These are phyloP conservation scores for Scedosporium dehoogii DNA, from an alignment of 2,329 filamentous ascomycete species.

Conservation along the genomic window DNA sequence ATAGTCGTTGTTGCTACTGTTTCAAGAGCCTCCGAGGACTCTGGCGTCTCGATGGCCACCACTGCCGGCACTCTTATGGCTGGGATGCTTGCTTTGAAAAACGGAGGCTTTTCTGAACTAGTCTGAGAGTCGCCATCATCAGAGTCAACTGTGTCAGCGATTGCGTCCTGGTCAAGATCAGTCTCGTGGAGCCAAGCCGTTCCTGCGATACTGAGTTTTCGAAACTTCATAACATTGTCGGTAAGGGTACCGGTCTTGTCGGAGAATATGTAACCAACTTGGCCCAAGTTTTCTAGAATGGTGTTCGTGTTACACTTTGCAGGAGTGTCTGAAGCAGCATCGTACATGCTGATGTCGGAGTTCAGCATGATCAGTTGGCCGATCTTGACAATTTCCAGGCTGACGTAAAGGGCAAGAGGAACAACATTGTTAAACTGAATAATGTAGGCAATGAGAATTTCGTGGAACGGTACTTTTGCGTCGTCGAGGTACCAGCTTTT, in stretches of 20 bases:
- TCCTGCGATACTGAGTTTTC: slow-evolving; percentile 82
- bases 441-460: slow-evolving; percentile 80
- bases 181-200: slow-evolving; percentile 80
- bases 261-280: slow-evolving; percentile 83
- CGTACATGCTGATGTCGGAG: slow-evolving; percentile 81
- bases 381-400: slow-evolving; percentile 77
- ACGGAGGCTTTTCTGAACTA: slow-evolving; percentile 9
- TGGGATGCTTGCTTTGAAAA: slow-evolving; percentile 9
- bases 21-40: slow-evolving; percentile 4
- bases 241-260: slow-evolving; percentile 94
- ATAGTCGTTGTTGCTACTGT: background rate
- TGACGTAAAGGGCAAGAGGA: slow-evolving; percentile 83
- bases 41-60: background rate
- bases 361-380: slow-evolving; percentile 70
- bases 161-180: slow-evolving; percentile 42
- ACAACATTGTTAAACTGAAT: slow-evolving; percentile 98
- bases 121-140: slow-evolving; percentile 14
- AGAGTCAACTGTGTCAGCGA: slow-evolving; percentile 11
- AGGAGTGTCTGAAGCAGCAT: slow-evolving; percentile 71
- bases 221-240: slow-evolving; percentile 92
- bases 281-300: slow-evolving; percentile 87
- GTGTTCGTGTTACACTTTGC: slow-evolving; percentile 88
- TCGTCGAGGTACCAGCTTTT: slow-evolving; percentile 66
- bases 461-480: slow-evolving; percentile 64
- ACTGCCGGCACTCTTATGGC: background rate